Base-by-base conservation (phyloP, 768 basidiomycete species). In the Trametes punicea region DNA sequence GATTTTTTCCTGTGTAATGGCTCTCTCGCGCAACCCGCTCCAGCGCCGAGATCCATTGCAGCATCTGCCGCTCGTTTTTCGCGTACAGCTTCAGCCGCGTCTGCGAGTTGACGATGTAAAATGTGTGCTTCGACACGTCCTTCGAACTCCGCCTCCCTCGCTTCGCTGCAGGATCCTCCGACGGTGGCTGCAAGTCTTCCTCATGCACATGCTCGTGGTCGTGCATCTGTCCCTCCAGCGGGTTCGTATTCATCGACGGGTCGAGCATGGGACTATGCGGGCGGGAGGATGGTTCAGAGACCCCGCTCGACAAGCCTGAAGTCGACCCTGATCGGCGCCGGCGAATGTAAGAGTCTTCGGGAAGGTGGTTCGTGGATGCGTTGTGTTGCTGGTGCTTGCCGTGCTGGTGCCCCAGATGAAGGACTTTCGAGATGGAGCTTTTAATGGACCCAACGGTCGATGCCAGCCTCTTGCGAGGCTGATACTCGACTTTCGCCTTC, bases 61-160 rank as follows among this genome's bases (percentile, higher is more conserved):
- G 75, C 93, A 98, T 97, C 77, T 97, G 93, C 18, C 96, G 82
- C 89, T 97, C 91, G 67, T 88, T 96, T 67, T 84, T 85, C 7
- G 97, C 93, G 56, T 83, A 84, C 13, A 98, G 69, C 70, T 95
- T 94, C 61, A 98, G 71, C 51, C 82, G 81, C 79, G 88, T 85
- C 71, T 99, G 96, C 7, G 92, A 87, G 67, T 97, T 98, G 59
- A 86, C 78, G 56, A 99, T 82, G 65, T 90, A 97, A 71, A 98
- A 98, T 1, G 92, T 96, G 71, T 98, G 96, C 63, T 90, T 92
- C 36, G 88, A 91, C 5, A 93, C 87, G 55, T 90, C 86, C 33
- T 76, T 75, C 1, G 71, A 64, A 50, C 71, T 69, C 69, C 75
- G 79, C 64, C 70, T 78, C 72, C 71, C 77, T 70, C 75, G 79